Conservation (phyloP, 2,329 filamentous ascomycete genomes). For the Phialocephala subalpina region DNA sequence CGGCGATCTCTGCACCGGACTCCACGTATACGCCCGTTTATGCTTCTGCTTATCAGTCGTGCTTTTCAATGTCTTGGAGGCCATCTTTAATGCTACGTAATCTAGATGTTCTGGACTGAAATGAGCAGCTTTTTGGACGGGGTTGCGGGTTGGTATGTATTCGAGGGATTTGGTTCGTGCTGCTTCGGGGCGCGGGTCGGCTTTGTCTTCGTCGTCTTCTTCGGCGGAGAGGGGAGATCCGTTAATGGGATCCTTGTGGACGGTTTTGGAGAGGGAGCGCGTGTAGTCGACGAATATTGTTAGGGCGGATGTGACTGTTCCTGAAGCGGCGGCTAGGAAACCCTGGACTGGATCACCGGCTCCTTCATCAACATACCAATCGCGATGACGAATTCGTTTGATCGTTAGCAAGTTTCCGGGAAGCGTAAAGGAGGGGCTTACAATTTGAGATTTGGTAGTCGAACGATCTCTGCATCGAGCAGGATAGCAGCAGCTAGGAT, state of each 20-base stretch:
- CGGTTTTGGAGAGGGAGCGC: constrained; percentile 23
- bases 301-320: constrained; percentile 25
- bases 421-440: constrained; percentile 19
- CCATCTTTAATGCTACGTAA: constrained; percentile 33
- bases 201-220: neutral
- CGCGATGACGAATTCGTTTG: constrained; percentile 31
- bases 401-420: constrained; percentile 6
- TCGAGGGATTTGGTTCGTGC: constrained; percentile 21
- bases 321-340: constrained; percentile 31
- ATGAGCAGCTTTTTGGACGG: constrained; percentile 26
- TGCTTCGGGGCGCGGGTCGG: constrained; percentile 9
- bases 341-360: constrained; percentile 32
- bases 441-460: constrained; percentile 32
- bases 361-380: constrained; percentile 41
- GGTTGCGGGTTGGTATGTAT: constrained; percentile 20
- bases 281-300: constrained; percentile 27
- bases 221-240: neutral
- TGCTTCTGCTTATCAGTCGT: constrained; percentile 12
- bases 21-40: constrained; percentile 19
- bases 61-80: constrained; percentile 26
- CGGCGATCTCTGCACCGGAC: constrained; percentile 4
- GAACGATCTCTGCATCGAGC: constrained; percentile 55
- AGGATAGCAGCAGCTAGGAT: constrained; percentile 70
- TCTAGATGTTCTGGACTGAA: constrained; percentile 33
- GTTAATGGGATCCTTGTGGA: constrained; percentile 16